Evolutionary conservation across 805 yeast genomes (phyloP), one percentile per base, ranked within the genome.

Genomic region (Metschnikowia dekortorum): DNA sequence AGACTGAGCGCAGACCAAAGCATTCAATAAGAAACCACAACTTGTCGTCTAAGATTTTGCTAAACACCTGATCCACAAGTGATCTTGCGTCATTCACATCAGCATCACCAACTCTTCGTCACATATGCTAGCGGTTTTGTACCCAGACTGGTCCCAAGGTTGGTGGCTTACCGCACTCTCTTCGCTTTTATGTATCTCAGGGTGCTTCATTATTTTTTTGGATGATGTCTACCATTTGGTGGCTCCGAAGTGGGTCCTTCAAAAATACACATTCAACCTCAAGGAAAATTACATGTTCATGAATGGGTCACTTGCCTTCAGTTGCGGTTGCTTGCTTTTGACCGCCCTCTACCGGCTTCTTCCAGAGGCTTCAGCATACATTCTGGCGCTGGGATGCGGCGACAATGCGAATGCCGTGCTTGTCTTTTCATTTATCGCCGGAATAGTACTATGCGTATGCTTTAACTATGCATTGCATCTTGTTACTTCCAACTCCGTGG

Each of bases 291-390:
- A 84, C 35, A 66, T 69, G 11, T 83, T 91, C 62, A 75, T 92
- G 53, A 83, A 87, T 37, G 83, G 83, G 33, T 85, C 96, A 2
- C 75, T 92, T 30, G 80, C 94, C 0, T 67, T 91, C 45, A 83
- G 91, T 55, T 75, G 92, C 0, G 98, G 99, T 0, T 88, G 96
- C 28, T 75, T 92, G 65, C 51, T 85, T 1, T 81, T 90, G 60
- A 89, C 97, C 0, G 80, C 96, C 0, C 68, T 92, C 45, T 86
- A 81, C 69, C 79, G 83, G 53, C 72, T 92, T 46, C 68, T 91
- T n/a, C 97, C 97, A 0, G 84, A 81, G 53, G 79, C 88, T 0
- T 58, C 67, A 37, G 60, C 62, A 1, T 82, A 85, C 58, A 69
- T 85, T 34, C 47, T 39, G 57, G 72, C 31, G 47, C 65, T 51